Evolutionary conservation across 1,139 yeast species (phyloP).

Genomic region (Spencermartinsiella ligniputridi): DNA sequence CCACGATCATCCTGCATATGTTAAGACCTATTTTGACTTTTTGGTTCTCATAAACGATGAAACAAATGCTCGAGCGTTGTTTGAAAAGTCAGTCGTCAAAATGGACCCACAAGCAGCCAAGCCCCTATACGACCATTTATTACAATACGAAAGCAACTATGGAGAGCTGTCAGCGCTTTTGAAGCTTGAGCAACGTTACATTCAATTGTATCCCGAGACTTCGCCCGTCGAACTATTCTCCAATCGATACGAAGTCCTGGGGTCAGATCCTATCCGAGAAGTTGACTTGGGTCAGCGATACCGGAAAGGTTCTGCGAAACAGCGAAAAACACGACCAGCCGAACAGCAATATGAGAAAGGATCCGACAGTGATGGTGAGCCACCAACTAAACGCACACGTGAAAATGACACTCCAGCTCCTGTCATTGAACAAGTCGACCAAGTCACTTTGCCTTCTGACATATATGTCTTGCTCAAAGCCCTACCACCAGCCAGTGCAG

Average conservation of each 20-base stretch:
- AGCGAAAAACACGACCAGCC: neutral
- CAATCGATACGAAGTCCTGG: slow-evolving; percentile 38
- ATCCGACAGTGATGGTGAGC: slow-evolving; percentile 4
- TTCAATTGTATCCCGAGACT: slow-evolving; percentile 57
- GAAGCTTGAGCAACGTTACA: slow-evolving; percentile 62
- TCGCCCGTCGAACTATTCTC: slow-evolving; percentile 27
- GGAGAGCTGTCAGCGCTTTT: slow-evolving; percentile 65
- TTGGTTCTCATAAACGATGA: slow-evolving; percentile 69
- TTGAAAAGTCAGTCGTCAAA: slow-evolving; percentile 59
- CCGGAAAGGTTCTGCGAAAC: neutral
- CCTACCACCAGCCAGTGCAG: slow-evolving; percentile 30
- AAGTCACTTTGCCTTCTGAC: slow-evolving; percentile 21
- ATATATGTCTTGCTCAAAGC: slow-evolving; percentile 25
- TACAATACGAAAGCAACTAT: slow-evolving; percentile 52
- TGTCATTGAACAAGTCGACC: slow-evolving; percentile 8
- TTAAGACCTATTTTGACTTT: slow-evolving; percentile 68
- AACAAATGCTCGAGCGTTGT: slow-evolving; percentile 74
- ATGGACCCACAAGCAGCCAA: slow-evolving; percentile 37
- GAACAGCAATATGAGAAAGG: neutral
- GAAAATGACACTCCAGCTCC: slow-evolving; percentile 11
- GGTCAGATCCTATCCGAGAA: slow-evolving; percentile 43
- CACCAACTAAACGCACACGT: slow-evolving; percentile 15
- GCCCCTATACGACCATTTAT: slow-evolving; percentile 45
- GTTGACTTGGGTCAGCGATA: slow-evolving; percentile 36
- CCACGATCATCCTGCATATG: slow-evolving; percentile 49